These are phyloP conservation scores for Cercospora zeina DNA, from an alignment of 2,329 filamentous ascomycete species.

Conservation along the genomic window DNA sequence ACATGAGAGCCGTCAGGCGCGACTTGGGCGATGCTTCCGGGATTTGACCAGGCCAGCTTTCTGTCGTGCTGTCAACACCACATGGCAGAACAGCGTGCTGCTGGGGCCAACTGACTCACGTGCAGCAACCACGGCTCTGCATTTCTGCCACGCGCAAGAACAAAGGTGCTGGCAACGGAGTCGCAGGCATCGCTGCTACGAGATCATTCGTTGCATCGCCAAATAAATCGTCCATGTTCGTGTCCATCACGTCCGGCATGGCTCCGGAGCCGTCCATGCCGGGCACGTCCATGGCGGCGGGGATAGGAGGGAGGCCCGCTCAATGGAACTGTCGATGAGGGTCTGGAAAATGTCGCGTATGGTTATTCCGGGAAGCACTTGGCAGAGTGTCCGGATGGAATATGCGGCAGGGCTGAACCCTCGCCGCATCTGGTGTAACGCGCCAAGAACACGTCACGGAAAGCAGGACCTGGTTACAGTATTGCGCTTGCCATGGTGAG, in stretches of 20 bases:
- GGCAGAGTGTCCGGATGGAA: too few relatives aligned
- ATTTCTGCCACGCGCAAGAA: conserved; percentile 74
- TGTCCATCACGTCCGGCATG: conserved; percentile 33
- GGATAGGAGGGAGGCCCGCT: background rate
- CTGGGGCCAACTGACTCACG: conserved; percentile 58
- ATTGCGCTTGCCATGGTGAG: background rate
- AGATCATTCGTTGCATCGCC: conserved; percentile 61
- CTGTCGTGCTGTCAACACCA: conserved; percentile 48
- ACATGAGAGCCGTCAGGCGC: conserved; percentile 68
- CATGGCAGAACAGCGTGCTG: background rate
- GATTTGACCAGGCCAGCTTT: conserved; percentile 82
- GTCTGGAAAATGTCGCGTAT: background rate
- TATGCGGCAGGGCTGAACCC: background rate
- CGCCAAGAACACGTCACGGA: background rate
- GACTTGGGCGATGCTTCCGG: conserved; percentile 81
- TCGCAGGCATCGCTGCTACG: conserved; percentile 54
- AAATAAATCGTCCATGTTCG: conserved; percentile 67
- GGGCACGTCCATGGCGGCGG: conserved; percentile 22
- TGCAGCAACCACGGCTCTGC: conserved; percentile 72
- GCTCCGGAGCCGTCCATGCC: conserved; percentile 25
- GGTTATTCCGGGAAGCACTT: too few relatives aligned
- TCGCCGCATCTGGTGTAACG: conserved; percentile 2
- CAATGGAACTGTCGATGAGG: background rate
- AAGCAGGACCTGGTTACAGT: background rate
- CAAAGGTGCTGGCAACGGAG: conserved; percentile 60